Conservation (phyloP, 2,329 filamentous ascomycete genomes). For the Alternaria sp. region DNA sequence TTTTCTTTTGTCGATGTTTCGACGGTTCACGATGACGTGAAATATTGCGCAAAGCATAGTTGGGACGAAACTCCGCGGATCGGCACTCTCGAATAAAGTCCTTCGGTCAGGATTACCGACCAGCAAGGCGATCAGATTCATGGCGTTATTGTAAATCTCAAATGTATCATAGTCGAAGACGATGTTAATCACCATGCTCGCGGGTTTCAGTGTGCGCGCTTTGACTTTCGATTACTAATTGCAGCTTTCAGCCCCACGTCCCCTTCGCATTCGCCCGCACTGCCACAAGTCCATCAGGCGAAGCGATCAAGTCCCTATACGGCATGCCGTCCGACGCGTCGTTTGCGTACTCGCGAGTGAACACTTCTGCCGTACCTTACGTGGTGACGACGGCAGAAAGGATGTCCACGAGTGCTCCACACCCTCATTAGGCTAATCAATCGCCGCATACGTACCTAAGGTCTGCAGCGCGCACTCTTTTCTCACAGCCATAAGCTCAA, state of each 20-base stretch:
- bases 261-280: slow-evolving; percentile 1
- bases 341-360: slow-evolving; percentile 23
- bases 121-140: background rate
- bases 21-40: slow-evolving; percentile 41
- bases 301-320: slow-evolving; percentile 16
- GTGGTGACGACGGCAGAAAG: slow-evolving; percentile 20
- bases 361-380: slow-evolving; percentile 15
- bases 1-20: slow-evolving; percentile 20
- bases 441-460: slow-evolving; percentile 10
- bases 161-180: slow-evolving; percentile 13
- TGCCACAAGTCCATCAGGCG: background rate
- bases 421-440: slow-evolving; percentile 47
- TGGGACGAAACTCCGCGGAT: slow-evolving; percentile 12
- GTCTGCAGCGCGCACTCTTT: slow-evolving; percentile 5
- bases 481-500: background rate
- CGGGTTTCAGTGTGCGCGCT: slow-evolving; percentile 8
- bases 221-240: slow-evolving; percentile 16
- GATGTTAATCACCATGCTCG: background rate
- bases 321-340: slow-evolving; percentile 26
- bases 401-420: slow-evolving; percentile 15
- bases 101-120: background rate
- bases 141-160: slow-evolving; percentile 13
- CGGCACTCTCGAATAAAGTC: background rate
- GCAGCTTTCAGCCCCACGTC: background rate
- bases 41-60: slow-evolving; percentile 4